A percentile compares a stretch with the other conserved stretches of the same genome.
Evolutionary conservation across 2,329 filamentous ascomycete species (phyloP).

Genomic region (Rhynchosporium graminicola): DNA sequence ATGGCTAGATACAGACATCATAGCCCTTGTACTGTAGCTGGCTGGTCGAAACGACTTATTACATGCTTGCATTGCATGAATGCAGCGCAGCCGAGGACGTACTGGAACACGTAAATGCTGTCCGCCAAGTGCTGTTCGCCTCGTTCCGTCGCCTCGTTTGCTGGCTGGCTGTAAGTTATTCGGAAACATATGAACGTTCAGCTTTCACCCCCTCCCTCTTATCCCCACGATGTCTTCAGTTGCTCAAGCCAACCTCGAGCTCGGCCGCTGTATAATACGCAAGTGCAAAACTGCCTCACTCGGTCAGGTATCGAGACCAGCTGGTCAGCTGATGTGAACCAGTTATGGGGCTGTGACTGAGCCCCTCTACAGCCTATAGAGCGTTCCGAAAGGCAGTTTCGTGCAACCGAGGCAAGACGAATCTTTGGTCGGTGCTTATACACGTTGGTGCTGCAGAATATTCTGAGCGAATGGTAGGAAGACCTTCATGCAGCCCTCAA

Average conservation of each 20-base stretch:
- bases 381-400: background rate
- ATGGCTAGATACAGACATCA: background rate
- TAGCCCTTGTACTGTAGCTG: background rate
- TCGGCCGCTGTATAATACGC: background rate
- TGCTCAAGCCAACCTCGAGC: background rate
- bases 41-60: background rate
- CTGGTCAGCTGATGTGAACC: background rate
- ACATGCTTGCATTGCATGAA: background rate
- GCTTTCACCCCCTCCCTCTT: background rate
- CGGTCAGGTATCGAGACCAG: background rate
- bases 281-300: constrained; percentile 4
- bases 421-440: constrained; percentile 13
- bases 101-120: background rate
- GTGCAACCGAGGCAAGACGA: constrained; percentile 11
- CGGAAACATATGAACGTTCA: background rate
- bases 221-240: background rate
- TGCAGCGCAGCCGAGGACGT: background rate
- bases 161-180: background rate
- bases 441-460: constrained; percentile 1
- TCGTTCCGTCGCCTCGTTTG: background rate
- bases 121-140: background rate
- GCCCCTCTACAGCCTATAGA: constrained; percentile 7
- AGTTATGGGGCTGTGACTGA: constrained; percentile 14
- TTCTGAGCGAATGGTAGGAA: constrained; percentile 13
- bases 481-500: background rate